These are phyloP conservation scores for Isatis tinctoria DNA, from an alignment of 345 rosid genomes.

Conservation along the genomic window DNA sequence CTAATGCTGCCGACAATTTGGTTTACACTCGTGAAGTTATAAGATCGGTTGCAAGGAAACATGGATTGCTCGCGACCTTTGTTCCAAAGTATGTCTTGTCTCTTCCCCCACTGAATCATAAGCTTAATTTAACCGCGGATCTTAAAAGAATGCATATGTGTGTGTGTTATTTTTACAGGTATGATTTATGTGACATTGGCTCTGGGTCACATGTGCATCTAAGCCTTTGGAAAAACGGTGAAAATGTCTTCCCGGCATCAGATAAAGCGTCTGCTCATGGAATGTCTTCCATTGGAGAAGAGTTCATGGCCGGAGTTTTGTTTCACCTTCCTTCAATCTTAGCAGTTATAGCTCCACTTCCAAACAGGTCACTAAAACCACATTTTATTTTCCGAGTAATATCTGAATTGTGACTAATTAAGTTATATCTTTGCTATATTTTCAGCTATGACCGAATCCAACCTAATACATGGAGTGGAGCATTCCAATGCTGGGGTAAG, in stretches of 20 bases:
- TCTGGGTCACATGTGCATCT: slow-evolving; percentile 96
- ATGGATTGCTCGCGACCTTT: slow-evolving; percentile 79
- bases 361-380: slow-evolving; percentile 55
- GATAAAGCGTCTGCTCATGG: slow-evolving; percentile 61
- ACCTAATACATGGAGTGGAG: slow-evolving; percentile 96
- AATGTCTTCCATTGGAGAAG: slow-evolving; percentile 64
- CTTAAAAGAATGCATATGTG: background rate
- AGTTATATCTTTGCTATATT: background rate
- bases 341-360: slow-evolving; percentile 84
- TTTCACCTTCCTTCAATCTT: slow-evolving; percentile 82
- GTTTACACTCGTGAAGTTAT: slow-evolving; percentile 78
- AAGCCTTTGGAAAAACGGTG: slow-evolving; percentile 71
- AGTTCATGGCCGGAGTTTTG: slow-evolving; percentile 91
- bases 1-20: slow-evolving; percentile 70
- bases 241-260: slow-evolving; percentile 76
- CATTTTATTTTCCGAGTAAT: background rate
- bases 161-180: no score
- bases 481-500: slow-evolving; percentile 98
- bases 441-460: slow-evolving; percentile 88
- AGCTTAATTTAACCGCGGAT: background rate
- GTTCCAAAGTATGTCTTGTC: slow-evolving; percentile 69
- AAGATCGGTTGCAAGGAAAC: slow-evolving; percentile 78
- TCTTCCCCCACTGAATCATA: background rate
- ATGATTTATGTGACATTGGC: slow-evolving; percentile 77
- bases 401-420: background rate